Evolutionary conservation across 768 basidiomycete genomes (phyloP), one percentile per base, ranked within the genome.

Genomic region (Boletales sp.): DNA sequence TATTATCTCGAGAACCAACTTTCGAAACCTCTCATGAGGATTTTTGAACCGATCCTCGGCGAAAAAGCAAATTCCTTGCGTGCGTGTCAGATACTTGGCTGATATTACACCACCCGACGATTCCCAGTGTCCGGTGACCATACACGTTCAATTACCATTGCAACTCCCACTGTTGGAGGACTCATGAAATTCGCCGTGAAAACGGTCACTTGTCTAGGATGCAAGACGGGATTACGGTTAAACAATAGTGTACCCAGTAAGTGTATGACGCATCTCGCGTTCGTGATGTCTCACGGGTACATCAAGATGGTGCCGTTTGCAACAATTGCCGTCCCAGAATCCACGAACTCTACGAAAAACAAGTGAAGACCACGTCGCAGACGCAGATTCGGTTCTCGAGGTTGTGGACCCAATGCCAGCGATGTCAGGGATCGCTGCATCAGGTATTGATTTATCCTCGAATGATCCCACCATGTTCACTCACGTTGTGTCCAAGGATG

Each of bases 141-240:
- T 62, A 98, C 97, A 3, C 78, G 97, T 29, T 84, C 93, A 0
- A 97, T 99, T 42, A 86, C 93, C 55, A 97, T 98, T 44, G 94
- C 94, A 5, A 98, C 97, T 1, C 97, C 97, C 0, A 94, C 92
- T 0, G 82, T 93, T 10, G 97, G 97, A 15, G 97, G 97, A 21
- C 69, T 99, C 46, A 99, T 99, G 97, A 97, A 95, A 67, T 99
- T 97, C 61, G 94, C 94, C 0, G 93, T 97, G 27, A 95, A 94
- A 71, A 95, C 90, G 0, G 82, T 88, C 4, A 99, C 92, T 2
- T 99, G 97, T 62, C 74, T 99, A 42, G 91, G 95, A 0, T 99
- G 97, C 71, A 95, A 94, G 69, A 95, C 95, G 0, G 85, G 92
- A 9, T 64, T 99, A 52, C 78, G 81, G 40, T 69, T 79, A 5